Percentiles rank a stretch among this genome's conserved stretches.
Evolutionary conservation across 805 yeast species (phyloP).

Genomic region (Myxozyma nipponensis): DNA sequence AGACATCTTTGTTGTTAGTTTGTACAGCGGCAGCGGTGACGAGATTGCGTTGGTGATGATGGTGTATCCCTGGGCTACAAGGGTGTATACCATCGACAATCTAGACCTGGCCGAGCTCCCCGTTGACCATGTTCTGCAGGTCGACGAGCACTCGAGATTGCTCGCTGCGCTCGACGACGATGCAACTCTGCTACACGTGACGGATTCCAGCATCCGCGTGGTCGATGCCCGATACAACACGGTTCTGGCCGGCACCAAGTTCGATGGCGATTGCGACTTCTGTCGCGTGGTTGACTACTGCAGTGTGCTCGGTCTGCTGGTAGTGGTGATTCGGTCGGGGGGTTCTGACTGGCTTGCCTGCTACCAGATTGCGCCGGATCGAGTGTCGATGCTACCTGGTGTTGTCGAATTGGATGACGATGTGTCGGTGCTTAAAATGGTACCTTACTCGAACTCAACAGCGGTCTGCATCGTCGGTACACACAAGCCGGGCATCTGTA

Average conservation of each 20-base stretch:
- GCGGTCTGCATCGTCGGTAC: constrained; percentile 19
- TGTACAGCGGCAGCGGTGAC: no score
- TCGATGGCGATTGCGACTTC: not conserved
- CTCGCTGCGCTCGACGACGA: not conserved
- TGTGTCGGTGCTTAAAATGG: not conserved
- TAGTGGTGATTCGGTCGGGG: not conserved
- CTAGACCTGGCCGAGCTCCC: constrained; percentile 1
- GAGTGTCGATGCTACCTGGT: no score
- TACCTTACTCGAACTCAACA: no score
- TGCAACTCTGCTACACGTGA: constrained; percentile 7
- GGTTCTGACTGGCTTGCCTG: not conserved
- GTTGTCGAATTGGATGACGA: constrained; percentile 3
- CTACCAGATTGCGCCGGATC: no score
- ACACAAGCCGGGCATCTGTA: constrained; percentile 7
- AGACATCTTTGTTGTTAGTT: not conserved
- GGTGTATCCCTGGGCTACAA: constrained; percentile 7
- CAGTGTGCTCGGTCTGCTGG: constrained; percentile 3
- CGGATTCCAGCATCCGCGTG: constrained; percentile 1
- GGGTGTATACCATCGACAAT: constrained; percentile 2
- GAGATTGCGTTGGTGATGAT: not conserved
- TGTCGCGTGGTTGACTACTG: not conserved
- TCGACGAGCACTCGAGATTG: not conserved
- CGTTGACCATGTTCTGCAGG: not conserved
- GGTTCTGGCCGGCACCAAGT: not conserved
- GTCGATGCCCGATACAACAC: constrained; percentile 2